phyloP scores from a whole-genome alignment of 257 asterid species.

The Leptodermis oblonga region DNA sequence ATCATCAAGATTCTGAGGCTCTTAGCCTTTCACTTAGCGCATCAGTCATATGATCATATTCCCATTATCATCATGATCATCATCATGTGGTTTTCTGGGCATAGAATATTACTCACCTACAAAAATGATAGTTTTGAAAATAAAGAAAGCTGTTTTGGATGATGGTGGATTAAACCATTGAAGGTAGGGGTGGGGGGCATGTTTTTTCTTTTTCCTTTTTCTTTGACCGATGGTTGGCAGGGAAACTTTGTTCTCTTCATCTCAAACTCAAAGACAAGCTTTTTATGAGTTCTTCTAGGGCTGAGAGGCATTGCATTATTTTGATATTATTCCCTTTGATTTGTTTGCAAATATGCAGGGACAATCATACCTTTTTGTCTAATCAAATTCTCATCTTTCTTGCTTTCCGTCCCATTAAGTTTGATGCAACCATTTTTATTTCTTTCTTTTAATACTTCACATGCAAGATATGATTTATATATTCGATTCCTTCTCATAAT shows the following conservation, averaged over 20 bases:
- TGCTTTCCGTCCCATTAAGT: background rate
- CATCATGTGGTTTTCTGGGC: no score
- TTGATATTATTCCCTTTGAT: background rate
- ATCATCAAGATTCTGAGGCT: no score
- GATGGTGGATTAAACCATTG: background rate
- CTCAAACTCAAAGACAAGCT: constrained; percentile 4
- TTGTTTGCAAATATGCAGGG: background rate
- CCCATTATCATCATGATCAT: no score
- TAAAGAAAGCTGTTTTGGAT: background rate
- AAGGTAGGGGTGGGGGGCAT: background rate
- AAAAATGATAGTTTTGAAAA: background rate
- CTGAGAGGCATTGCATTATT: constrained; percentile 1
- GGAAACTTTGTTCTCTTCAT: constrained; percentile 2
- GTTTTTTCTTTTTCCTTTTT: background rate
- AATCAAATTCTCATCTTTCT: background rate
- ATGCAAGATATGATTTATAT: no score
- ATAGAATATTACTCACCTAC: no score
- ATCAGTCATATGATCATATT: no score
- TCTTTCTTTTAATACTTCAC: no score
- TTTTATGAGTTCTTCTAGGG: background rate
- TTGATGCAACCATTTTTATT: constrained; percentile 1
- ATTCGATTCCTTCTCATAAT: no score
- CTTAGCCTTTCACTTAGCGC: no score
- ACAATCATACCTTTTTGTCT: background rate
- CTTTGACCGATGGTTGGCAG: constrained; percentile 11